These are phyloP conservation scores for Zygotorulaspora chibaensis DNA, from an alignment of 805 yeast species.

Conservation along the genomic window DNA sequence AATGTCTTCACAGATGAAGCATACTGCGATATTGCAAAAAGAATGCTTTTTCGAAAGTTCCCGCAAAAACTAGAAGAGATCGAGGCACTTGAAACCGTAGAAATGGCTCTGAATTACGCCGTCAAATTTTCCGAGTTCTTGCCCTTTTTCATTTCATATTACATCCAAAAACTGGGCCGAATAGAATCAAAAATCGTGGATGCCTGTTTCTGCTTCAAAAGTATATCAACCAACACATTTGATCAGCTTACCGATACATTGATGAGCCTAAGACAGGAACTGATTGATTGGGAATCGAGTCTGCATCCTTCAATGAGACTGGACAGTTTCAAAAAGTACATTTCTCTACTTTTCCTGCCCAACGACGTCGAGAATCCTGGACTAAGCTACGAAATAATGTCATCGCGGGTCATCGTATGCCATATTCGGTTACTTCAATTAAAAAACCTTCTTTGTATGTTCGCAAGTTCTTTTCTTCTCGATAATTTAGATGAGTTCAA, in stretches of 20 bases:
- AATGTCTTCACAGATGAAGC: constrained; percentile 22
- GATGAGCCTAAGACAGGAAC: constrained; percentile 14
- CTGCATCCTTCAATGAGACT: constrained; percentile 24
- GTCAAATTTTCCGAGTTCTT: constrained; percentile 19
- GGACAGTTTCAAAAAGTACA: constrained; percentile 21
- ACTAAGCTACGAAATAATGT: constrained; percentile 19
- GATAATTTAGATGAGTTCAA: constrained; percentile 21
- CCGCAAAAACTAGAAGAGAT: constrained; percentile 11
- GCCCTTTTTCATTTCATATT: constrained; percentile 24
- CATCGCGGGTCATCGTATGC: constrained; percentile 20
- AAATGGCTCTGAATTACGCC: constrained; percentile 17
- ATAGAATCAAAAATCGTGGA: constrained; percentile 18
- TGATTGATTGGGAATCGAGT: constrained; percentile 23
- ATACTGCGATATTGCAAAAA: constrained; percentile 20
- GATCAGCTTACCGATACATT: constrained; percentile 23
- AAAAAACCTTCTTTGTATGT: constrained; percentile 17
- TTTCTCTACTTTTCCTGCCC: constrained; percentile 21
- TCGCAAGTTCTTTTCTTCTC: constrained; percentile 20
- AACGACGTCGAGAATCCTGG: constrained; percentile 18
- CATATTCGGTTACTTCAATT: constrained; percentile 24
- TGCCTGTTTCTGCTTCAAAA: constrained; percentile 21
- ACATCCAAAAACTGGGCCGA: constrained; percentile 13
- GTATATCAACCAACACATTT: constrained; percentile 16
- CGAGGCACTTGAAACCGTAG: constrained; percentile 12
- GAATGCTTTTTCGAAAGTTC: constrained; percentile 8